Conservation (phyloP, 1,284 basidiomycete genomes). For the Ganoderma sinense region DNA sequence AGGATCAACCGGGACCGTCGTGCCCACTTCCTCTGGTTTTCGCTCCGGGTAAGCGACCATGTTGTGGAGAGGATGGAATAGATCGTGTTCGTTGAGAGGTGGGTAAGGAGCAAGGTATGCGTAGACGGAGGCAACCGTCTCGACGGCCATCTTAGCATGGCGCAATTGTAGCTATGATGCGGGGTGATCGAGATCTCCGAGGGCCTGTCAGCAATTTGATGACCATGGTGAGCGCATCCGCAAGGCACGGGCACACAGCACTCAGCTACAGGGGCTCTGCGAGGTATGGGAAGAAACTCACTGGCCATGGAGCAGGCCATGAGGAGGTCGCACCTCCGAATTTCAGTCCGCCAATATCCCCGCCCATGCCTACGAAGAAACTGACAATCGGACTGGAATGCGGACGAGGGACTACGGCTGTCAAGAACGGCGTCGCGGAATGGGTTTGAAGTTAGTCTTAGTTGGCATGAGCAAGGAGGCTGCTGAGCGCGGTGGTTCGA, state of each 20-base stretch:
- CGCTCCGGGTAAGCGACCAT: background rate
- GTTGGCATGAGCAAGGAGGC: too few relatives aligned
- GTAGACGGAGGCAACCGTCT: background rate
- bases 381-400: too few relatives aligned
- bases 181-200: background rate
- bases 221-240: background rate
- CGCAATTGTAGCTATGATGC: background rate
- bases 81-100: background rate
- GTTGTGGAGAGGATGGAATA: background rate
- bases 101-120: background rate
- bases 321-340: too few relatives aligned
- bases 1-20: background rate
- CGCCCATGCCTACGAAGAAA: too few relatives aligned
- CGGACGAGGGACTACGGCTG: too few relatives aligned
- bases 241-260: background rate
- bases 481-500: too few relatives aligned
- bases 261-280: too few relatives aligned
- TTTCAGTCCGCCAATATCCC: too few relatives aligned
- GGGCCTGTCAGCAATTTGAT: background rate
- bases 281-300: too few relatives aligned
- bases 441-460: too few relatives aligned
- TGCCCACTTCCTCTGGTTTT: conserved; percentile 17
- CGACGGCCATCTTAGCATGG: background rate
- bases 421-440: too few relatives aligned
- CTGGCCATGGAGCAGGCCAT: too few relatives aligned